Conservation (phyloP, 2,329 filamentous ascomycete genomes). For the Phialemonium atrogriseum region DNA sequence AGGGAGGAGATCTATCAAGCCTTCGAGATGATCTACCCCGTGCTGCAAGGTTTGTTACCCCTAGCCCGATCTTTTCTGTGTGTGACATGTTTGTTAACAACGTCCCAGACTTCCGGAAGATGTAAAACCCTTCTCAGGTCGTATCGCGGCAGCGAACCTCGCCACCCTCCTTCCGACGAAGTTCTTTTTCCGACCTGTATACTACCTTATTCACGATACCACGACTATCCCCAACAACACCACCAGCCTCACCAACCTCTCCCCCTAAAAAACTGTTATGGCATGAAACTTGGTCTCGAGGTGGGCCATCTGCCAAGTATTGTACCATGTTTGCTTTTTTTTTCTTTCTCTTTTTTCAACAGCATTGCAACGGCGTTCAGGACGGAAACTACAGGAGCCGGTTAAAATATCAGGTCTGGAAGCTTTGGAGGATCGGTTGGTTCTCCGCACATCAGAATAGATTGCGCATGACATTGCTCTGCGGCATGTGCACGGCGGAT, state of each 20-base stretch:
- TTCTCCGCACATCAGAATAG: no score
- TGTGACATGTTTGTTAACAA: slow-evolving; percentile 4
- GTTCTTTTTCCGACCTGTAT: slow-evolving; percentile 32
- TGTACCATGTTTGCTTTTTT: slow-evolving; percentile 15
- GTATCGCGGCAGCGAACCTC: not conserved
- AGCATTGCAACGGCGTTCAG: slow-evolving; percentile 10
- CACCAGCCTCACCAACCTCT: slow-evolving; percentile 1
- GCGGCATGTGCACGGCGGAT: no score
- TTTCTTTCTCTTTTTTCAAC: slow-evolving; percentile 6
- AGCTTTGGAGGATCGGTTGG: no score
- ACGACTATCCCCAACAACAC: slow-evolving; percentile 22
- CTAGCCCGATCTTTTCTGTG: slow-evolving; percentile 15
- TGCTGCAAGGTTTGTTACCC: slow-evolving; percentile 64
- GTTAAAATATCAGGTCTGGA: no score
- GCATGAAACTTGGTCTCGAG: slow-evolving; percentile 3
- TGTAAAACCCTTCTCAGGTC: slow-evolving; percentile 24
- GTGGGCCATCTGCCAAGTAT: slow-evolving; percentile 13
- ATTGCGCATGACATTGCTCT: no score
- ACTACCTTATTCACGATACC: slow-evolving; percentile 34
- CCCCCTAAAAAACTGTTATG: slow-evolving; percentile 1
- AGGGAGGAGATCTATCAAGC: slow-evolving; percentile 97
- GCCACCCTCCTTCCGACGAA: slow-evolving; percentile 2
- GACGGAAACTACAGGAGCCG: no score
- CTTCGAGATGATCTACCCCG: slow-evolving; percentile 95
- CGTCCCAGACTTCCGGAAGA: slow-evolving; percentile 46